Base-by-base conservation (phyloP, 2,329 filamentous ascomycete species). In the Calonectria henricotiae region DNA sequence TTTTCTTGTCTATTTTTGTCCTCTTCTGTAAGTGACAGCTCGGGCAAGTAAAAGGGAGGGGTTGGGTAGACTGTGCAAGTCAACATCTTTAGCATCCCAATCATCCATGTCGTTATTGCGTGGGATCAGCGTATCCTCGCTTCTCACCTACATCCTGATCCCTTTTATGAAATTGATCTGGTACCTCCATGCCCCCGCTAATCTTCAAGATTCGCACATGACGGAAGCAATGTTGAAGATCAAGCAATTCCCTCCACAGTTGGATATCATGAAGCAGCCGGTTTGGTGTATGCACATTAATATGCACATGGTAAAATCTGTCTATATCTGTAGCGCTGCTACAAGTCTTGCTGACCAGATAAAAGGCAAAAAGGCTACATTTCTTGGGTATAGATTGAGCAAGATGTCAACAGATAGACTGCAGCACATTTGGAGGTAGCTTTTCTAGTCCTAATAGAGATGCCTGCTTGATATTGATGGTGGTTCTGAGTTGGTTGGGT, bases 121-220 rank as follows among this genome's bases (percentile, higher is more conserved):
- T 47, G 3, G 44, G 20, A 13, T 11, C 4, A 1, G 11, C n/a
- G 13, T 12, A 13, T 61, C 23, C 12, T 61, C 54, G 4, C 43
- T 23, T 37, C 23, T 20, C 12, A 7, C 30, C 32, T 15, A 2
- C 17, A 5, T 41, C 32, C 9, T 39, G 30, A n/a, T 8, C 2
- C n/a, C 1, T 43, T 43, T 17, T 13, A 43, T 4, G 3, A 12
- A 12, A 13, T 4, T 7, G 17, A 23, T 46, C 32, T 20, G 35
- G 51, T 11, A 55, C 17, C n/a, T 8, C 9, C 55, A 44, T 44
- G 13, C 5, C 9, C 32, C 55, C 55, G 11, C 23, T 30, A 27
- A 61, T 30, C 20, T 17, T 61, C n/a, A 61, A 12, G 37, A 61
- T 43, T 15, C 37, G 37, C 15, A 61, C 55, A 61, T 61, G 35